These are phyloP conservation scores for Saturnispora gosingensis DNA, from an alignment of 805 yeast species.

Conservation along the genomic window DNA sequence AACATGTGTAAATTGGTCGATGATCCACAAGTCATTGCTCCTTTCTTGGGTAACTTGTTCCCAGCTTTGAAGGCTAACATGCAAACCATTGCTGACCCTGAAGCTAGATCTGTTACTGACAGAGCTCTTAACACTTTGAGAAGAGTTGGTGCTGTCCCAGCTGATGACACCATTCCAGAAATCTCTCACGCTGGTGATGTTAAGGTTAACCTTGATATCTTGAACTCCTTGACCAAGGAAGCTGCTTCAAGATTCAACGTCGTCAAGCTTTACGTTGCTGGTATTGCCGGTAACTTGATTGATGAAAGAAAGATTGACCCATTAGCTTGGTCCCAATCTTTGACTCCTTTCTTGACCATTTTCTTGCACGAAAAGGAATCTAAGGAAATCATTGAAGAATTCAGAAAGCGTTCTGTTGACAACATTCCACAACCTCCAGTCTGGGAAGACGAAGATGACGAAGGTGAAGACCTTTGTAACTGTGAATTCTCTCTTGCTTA, in stretches of 20 bases:
- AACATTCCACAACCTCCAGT: conserved; percentile 95
- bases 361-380: conserved; percentile 92
- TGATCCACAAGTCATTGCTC: conserved; percentile 99
- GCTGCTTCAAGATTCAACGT: conserved; percentile 69
- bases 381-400: conserved; percentile 82
- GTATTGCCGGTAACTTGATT: conserved; percentile 97
- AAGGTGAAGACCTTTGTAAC: conserved; percentile 99
- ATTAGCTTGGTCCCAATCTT: conserved; percentile 78
- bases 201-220: conserved; percentile 73
- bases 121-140: conserved; percentile 96
- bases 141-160: conserved; percentile 97
- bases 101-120: conserved; percentile 96
- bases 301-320: conserved; percentile 96
- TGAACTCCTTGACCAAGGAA: conserved; percentile 61
- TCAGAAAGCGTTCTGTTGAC: conserved; percentile 93
- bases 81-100: conserved; percentile 98
- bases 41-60: conserved; percentile 89
- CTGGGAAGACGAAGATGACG: conserved; percentile 89
- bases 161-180: conserved; percentile 87
- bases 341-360: conserved; percentile 91
- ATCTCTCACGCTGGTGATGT: conserved; percentile 98
- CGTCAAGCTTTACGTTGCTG: conserved; percentile 78
- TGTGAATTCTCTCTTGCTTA: conserved; percentile 99
- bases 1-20: conserved; percentile 99
- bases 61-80: conserved; percentile 94